Evolutionary conservation across 139 green algal species (phyloP), one percentile per base, ranked within the genome.

Genomic region (Asterochloris erici): DNA sequence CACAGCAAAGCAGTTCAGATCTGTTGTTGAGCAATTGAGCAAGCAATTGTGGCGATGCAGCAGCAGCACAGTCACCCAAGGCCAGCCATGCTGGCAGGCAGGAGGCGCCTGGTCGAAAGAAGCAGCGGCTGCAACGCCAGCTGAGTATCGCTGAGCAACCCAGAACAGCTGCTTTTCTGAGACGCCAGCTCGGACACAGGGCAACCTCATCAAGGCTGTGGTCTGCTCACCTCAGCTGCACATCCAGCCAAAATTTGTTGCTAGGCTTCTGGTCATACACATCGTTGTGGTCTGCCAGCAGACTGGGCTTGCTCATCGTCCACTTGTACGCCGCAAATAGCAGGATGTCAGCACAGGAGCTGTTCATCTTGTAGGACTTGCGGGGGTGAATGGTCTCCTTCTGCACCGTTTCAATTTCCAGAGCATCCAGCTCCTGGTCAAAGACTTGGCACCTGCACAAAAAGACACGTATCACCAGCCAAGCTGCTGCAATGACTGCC

Each of bases 311-410:
- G 87, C 82, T 95, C 85, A 98, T 96, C 69, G 85, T 84, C 96
- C 96, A 99, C 89, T 97, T 98, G 92, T 98, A 97, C 24, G 96
- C 96, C 21, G 96, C 96, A 88, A 99, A 99, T 62, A 99, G 95
- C 81, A 99, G 93, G 81, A 99, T 96, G 92, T 99, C 96, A 0
- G 96, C 95, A 89, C 95, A 94, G 21, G 88, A 92, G 61, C 79
- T 86, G 91, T 99, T 99, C 96, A 99, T 99, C 92, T 99, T 99
- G 92, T 99, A 99, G 29, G 86, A 95, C 91, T 99, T 99, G 82
- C 97, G 92, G 64, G 97, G 97, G 89, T 99, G 97, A 86, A 99
- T 99, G 64, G 97, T 99, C 92, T 99, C 97, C 93, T 99, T 99
- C 91, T 99, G 97, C 83, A 99, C 97, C 27, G 97, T 99, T 93